A percentile compares a stretch with the other conserved stretches of the same genome.
Evolutionary conservation across 768 basidiomycete genomes (phyloP).

Genomic region (Podaxis carcinomalis): DNA sequence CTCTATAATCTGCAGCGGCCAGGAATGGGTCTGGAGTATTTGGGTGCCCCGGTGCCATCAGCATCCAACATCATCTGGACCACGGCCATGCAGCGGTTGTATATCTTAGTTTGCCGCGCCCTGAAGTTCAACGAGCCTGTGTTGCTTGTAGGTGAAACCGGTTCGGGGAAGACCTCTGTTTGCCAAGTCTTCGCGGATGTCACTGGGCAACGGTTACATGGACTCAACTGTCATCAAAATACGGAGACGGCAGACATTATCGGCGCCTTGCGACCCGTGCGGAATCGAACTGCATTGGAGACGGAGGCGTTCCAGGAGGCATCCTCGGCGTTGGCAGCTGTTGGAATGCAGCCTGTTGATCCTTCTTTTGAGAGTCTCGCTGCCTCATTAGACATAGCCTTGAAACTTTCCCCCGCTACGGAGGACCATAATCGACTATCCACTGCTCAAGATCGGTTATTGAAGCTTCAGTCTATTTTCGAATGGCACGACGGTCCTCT

Average conservation of each 20-base stretch:
- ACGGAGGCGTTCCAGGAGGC: constrained; percentile 46
- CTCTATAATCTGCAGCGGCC: constrained; percentile 60
- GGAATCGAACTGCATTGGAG: constrained; percentile 62
- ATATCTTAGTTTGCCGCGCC: constrained; percentile 79
- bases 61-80: constrained; percentile 82
- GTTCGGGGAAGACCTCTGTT: constrained; percentile 95
- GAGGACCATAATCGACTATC: constrained; percentile 29
- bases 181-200: constrained; percentile 85
- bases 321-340: constrained; percentile 31
- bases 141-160: constrained; percentile 94
- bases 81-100: constrained; percentile 85
- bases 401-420: constrained; percentile 18
- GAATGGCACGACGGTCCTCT: constrained; percentile 99
- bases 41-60: constrained; percentile 51
- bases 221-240: constrained; percentile 95
- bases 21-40: constrained; percentile 38
- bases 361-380: constrained; percentile 23
- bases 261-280: constrained; percentile 85
- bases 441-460: constrained; percentile 39
- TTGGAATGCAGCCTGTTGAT: constrained; percentile 30
- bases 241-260: constrained; percentile 97
- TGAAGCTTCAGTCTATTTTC: constrained; percentile 71
- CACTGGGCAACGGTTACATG: constrained; percentile 52
- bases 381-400: constrained; percentile 20
- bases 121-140: constrained; percentile 91